A percentile compares a stretch with the other conserved stretches of the same genome.
Evolutionary conservation across 164 flowering plant genomes (phyloP).

Genomic region (Vitis cinerea): DNA sequence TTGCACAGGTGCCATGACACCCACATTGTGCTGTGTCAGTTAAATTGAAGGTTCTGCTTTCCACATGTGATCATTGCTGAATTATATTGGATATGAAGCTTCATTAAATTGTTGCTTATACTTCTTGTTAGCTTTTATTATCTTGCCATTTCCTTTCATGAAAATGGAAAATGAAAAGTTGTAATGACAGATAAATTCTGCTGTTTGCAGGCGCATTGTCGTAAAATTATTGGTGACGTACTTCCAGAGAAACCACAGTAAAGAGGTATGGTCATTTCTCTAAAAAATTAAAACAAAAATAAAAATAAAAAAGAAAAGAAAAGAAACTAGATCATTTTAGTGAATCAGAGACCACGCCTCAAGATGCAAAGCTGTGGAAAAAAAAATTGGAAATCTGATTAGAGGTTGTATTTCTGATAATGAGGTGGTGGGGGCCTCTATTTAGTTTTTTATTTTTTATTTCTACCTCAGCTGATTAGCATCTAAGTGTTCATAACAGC

Average conservation of each 20-base stretch:
- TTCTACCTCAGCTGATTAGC: no score
- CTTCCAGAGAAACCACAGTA: conserved; percentile 95
- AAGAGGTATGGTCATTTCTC: conserved; percentile 61
- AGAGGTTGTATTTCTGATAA: no score
- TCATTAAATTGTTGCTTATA: not conserved
- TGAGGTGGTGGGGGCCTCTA: no score
- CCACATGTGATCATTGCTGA: not conserved
- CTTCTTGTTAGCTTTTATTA: not conserved
- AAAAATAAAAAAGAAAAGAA: no score
- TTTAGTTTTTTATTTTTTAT: no score
- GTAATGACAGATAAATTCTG: conserved; percentile 5
- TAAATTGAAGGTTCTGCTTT: conserved; percentile 1
- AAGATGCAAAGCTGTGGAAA: no score
- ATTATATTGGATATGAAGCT: not conserved
- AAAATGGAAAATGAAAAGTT: conserved; percentile 2
- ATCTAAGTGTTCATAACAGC: no score
- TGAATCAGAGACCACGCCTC: no score
- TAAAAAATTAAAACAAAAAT: not conserved
- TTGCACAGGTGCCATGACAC: no score
- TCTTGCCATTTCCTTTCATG: not conserved
- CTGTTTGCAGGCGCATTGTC: conserved; percentile 85
- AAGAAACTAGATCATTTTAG: no score
- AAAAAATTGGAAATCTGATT: no score
- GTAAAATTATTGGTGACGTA: conserved; percentile 93
- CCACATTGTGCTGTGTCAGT: no score